Evolutionary conservation across 371 early-diverging fungal species (phyloP).

Genomic region (Syncephalastrum racemosum): DNA sequence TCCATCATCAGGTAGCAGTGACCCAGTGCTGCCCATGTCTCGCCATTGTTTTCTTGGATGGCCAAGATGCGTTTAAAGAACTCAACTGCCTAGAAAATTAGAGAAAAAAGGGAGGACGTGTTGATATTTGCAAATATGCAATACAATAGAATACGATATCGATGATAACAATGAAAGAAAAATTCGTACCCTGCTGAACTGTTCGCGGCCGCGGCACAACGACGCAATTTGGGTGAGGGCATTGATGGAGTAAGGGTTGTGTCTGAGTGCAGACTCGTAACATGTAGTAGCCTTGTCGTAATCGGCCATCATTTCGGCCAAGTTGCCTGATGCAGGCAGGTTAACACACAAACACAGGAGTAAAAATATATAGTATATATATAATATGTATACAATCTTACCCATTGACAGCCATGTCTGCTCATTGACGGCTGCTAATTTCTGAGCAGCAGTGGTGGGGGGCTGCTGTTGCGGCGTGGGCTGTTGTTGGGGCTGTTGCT

Average conservation of each 20-base stretch:
- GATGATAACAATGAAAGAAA: background rate
- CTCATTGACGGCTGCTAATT: conserved; percentile 63
- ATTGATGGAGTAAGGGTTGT: conserved; percentile 82
- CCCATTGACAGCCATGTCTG: conserved; percentile 74
- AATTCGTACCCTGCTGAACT: conserved; percentile 54
- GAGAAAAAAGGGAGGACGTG: background rate
- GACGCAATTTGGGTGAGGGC: conserved; percentile 77
- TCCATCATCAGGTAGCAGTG: conserved; percentile 95
- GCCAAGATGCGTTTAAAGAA: conserved; percentile 83
- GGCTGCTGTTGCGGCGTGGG: conserved; percentile 18
- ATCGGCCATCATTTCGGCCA: conserved; percentile 75
- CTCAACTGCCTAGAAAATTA: conserved; percentile 69
- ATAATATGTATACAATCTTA: conserved; percentile 16
- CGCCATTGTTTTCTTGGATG: conserved; percentile 83
- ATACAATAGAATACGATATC: conserved; percentile 9
- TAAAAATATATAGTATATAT: conserved; percentile 1
- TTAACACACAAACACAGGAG: background rate
- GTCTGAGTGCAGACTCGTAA: conserved; percentile 83
- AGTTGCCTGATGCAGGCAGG: conserved; percentile 35
- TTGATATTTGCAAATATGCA: background rate
- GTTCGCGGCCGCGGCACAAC: conserved; percentile 67
- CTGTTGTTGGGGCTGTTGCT: conserved; percentile 19
- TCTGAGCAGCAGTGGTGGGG: conserved; percentile 46
- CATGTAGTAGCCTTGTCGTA: conserved; percentile 74
- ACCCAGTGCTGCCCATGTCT: conserved; percentile 91